Evolutionary conservation across 2,329 filamentous ascomycete species (phyloP).

Genomic region (Paradendryphiella salina): DNA sequence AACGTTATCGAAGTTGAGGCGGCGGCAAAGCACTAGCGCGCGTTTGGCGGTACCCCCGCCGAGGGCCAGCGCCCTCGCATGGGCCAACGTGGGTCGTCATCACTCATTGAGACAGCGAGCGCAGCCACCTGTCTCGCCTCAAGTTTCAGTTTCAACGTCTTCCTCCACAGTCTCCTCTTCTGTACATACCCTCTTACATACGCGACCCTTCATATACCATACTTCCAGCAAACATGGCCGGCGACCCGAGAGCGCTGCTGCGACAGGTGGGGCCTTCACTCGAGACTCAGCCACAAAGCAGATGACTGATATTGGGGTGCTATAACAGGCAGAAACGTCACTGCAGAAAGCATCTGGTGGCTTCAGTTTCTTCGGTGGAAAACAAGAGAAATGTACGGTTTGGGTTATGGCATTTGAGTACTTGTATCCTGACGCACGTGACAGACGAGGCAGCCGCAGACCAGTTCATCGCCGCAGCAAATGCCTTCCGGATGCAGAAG

Average conservation of each 20-base stretch:
- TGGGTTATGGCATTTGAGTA: not conserved
- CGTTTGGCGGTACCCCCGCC: slow-evolving; percentile 19
- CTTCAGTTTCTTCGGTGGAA: slow-evolving; percentile 87
- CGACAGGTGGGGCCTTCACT: slow-evolving; percentile 43
- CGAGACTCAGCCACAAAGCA: slow-evolving; percentile 36
- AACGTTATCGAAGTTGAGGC: slow-evolving; percentile 11
- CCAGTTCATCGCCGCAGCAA: slow-evolving; percentile 83
- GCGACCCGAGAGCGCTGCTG: slow-evolving; percentile 44
- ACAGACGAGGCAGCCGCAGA: slow-evolving; percentile 79
- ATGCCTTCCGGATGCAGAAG: slow-evolving; percentile 87
- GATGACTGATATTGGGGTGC: slow-evolving; percentile 34
- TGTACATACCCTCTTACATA: not conserved
- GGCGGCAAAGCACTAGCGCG: slow-evolving; percentile 20
- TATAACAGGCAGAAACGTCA: slow-evolving; percentile 78
- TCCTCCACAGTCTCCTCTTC: slow-evolving; percentile 10
- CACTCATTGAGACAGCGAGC: slow-evolving; percentile 34
- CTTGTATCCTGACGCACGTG: slow-evolving; percentile 26
- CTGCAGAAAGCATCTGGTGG: slow-evolving; percentile 73
- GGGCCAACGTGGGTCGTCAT: slow-evolving; percentile 37
- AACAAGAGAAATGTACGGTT: slow-evolving; percentile 71
- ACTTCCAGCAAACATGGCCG: slow-evolving; percentile 38
- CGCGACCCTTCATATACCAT: not conserved
- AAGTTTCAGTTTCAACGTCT: slow-evolving; percentile 18
- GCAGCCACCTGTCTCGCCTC: slow-evolving; percentile 42
- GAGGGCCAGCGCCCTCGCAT: slow-evolving; percentile 32